These are phyloP conservation scores for Croton laevigatus DNA, from an alignment of 441 rosid genomes.

Conservation along the genomic window DNA sequence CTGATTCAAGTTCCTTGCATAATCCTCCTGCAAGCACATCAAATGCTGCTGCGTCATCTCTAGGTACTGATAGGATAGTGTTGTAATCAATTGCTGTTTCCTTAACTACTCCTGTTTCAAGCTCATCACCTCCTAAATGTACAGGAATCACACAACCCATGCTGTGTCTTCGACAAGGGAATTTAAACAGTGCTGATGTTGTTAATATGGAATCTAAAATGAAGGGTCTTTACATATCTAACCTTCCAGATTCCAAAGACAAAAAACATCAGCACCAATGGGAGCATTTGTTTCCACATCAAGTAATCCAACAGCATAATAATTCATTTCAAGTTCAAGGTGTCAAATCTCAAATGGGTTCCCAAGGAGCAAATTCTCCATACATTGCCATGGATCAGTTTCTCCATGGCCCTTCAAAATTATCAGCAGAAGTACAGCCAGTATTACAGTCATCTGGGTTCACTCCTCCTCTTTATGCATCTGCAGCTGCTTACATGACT, in stretches of 20 bases:
- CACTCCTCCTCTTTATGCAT: slow-evolving; percentile 42
- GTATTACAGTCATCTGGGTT: slow-evolving; percentile 56
- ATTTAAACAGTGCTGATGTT: slow-evolving; percentile 19
- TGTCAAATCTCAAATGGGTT: slow-evolving; percentile 32
- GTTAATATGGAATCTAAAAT: slow-evolving; percentile 29
- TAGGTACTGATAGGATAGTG: slow-evolving; percentile 20
- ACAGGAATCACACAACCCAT: slow-evolving; percentile 21
- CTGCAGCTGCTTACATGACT: slow-evolving; percentile 37
- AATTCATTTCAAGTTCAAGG: slow-evolving; percentile 38
- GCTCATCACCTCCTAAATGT: slow-evolving; percentile 18
- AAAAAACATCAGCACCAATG: slow-evolving; percentile 31
- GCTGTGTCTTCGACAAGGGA: slow-evolving; percentile 21
- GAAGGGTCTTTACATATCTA: slow-evolving; percentile 41
- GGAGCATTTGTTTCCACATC: slow-evolving; percentile 26
- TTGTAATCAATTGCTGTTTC: slow-evolving; percentile 20
- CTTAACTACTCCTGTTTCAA: slow-evolving; percentile 22
- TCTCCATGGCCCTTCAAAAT: slow-evolving; percentile 34
- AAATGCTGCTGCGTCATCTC: slow-evolving; percentile 26
- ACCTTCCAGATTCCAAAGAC: slow-evolving; percentile 25
- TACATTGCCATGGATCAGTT: slow-evolving; percentile 36
- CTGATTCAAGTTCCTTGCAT: slow-evolving; percentile 34
- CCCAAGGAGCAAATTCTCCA: slow-evolving; percentile 36
- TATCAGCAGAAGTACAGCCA: slow-evolving; percentile 38
- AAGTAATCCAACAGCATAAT: slow-evolving; percentile 33
- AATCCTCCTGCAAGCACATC: slow-evolving; percentile 20